Conservation (phyloP, 306 rosid species). For the Vigna angularis region DNA sequence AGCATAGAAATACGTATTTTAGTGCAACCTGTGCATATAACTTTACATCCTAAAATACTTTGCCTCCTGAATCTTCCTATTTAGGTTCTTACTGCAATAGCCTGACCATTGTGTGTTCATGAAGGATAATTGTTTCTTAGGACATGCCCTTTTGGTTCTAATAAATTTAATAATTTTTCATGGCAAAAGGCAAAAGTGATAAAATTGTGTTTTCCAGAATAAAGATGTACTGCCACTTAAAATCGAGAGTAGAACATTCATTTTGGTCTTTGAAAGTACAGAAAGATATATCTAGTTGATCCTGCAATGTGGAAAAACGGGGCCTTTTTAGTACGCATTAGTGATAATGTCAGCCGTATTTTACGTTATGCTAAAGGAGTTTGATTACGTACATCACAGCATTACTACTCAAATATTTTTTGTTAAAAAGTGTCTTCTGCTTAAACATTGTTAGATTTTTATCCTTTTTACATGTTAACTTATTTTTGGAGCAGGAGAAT, state of each 20-base stretch:
- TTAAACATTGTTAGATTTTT: neutral
- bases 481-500: slow-evolving; percentile 65
- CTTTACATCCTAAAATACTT: slow-evolving; percentile 21
- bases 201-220: no score
- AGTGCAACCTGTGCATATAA: slow-evolving; percentile 10
- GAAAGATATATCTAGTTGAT: no score
- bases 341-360: slow-evolving; percentile 22
- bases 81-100: slow-evolving; percentile 11
- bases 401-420: neutral
- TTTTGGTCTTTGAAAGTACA: no score
- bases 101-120: neutral
- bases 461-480: slow-evolving; percentile 11
- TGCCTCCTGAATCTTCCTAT: slow-evolving; percentile 8
- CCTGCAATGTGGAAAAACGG: no score
- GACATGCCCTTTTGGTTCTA: no score
- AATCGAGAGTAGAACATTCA: no score
- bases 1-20: neutral
- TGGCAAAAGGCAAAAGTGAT: no score
- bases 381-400: neutral
- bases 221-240: no score
- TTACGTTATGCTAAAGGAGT: slow-evolving; percentile 23
- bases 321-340: neutral
- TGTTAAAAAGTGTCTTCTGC: neutral
- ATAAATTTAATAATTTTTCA: no score
- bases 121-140: neutral